Base-by-base conservation (phyloP, 129 eudicot species). In the Erigeron canadensis region DNA sequence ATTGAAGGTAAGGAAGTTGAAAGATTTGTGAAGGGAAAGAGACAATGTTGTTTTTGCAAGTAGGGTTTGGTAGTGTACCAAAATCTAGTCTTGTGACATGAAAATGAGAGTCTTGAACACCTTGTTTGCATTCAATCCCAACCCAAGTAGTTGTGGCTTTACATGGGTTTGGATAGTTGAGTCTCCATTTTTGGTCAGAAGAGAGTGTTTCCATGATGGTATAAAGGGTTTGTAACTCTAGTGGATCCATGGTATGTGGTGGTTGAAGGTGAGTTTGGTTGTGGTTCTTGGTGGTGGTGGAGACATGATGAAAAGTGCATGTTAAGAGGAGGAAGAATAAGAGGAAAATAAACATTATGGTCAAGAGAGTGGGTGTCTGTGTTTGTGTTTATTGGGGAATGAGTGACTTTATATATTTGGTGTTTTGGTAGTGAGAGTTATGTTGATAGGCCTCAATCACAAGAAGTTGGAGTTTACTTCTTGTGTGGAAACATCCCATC, bases 41-140 rank as follows among this genome's bases (percentile, higher is more conserved):
- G 41, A 89, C 85, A 2, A 83, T 75, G 39, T 45, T 75, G 39
- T 45, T 63, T 64, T 82, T 91, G 84, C 97, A 91, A 5, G 70
- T 56, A 56, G 97, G 97, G 78, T 91, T 85, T 18, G 97, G 97
- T 2, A 80, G 80, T 12, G 83, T 70, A 4, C 97, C 97, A 70
- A 91, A 78, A 72, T 87, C 89, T 50, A 91, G 97, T 56, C 95
- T 79, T 7, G 89, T 77, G 72, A 91, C 97, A 80, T 91, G 97
- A 46, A 79, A 75, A 37, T 74, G 79, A 44, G 81, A 75, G 68
- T 85, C 87, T 23, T 55, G 15, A 8, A 63, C 28, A 18, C 84
- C 83, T 23, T 79, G 60, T 72, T 84, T 91, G 87, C 97, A 91
- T 79, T 85, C 89, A 22, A 91, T 83, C 5, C 97, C 97, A 17